Conservation (phyloP, 2,329 filamentous ascomycete species). For the Dactylellina cionopaga region DNA sequence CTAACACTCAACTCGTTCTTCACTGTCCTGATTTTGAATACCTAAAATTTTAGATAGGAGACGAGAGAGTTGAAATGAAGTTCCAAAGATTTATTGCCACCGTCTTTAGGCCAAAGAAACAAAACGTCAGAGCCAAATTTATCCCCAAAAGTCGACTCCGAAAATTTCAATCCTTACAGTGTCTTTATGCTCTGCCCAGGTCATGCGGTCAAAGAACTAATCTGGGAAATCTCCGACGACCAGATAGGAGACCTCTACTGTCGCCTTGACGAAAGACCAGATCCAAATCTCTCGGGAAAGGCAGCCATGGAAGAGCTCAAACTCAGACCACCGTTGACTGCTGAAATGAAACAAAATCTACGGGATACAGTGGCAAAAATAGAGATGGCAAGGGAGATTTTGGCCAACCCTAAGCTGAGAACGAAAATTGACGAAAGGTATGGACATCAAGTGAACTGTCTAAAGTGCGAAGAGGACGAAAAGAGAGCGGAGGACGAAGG, state of each 20-base stretch:
- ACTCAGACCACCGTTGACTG: neutral
- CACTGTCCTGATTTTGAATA: too few species aligned
- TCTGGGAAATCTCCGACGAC: neutral
- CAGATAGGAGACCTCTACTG: neutral
- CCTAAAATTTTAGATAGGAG: too few species aligned
- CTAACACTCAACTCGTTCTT: too few species aligned
- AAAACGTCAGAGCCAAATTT: too few species aligned
- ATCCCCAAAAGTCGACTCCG: too few species aligned
- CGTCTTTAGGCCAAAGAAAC: too few species aligned
- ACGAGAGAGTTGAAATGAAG: too few species aligned
- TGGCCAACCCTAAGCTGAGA: neutral
- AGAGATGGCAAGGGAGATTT: neutral
- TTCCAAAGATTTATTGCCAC: too few species aligned
- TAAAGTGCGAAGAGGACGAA: neutral
- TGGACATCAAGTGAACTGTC: neutral
- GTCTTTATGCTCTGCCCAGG: constrained; percentile 8
- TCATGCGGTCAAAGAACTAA: neutral
- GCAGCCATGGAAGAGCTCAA: neutral
- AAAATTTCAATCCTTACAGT: constrained; percentile 9
- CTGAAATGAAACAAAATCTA: neutral
- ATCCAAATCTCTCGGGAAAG: neutral
- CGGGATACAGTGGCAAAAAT: neutral
- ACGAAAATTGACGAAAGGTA: neutral
- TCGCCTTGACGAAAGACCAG: neutral
- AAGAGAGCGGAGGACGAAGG: too few species aligned